phyloP scores from a whole-genome alignment of 192 early-diverging fungal genomes.

The Coemansia asiatica region DNA sequence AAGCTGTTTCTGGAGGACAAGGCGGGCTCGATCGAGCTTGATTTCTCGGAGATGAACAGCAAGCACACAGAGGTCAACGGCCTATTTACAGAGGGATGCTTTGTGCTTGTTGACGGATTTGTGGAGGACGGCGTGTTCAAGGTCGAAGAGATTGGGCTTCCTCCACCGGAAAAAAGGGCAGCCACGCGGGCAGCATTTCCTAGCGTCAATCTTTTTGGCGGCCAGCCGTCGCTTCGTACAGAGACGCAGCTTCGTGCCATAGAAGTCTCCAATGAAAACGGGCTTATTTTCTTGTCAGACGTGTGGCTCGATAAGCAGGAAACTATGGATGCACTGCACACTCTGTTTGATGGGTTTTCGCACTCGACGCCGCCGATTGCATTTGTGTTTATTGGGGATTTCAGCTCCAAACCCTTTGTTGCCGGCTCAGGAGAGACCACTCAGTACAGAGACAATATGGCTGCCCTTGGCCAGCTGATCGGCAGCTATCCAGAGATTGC shows the following conservation, averaged over 20 bases:
- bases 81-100: slow-evolving; percentile 80
- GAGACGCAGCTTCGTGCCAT: slow-evolving; percentile 53
- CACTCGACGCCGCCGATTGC: slow-evolving; percentile 68
- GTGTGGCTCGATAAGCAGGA: slow-evolving; percentile 83
- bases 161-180: slow-evolving; percentile 66
- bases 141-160: slow-evolving; percentile 73
- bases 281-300: slow-evolving; percentile 81
- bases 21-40: slow-evolving; percentile 74
- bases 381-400: slow-evolving; percentile 87
- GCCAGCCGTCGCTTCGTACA: slow-evolving; percentile 31
- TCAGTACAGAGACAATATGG: slow-evolving; percentile 60
- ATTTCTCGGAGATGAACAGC: slow-evolving; percentile 58
- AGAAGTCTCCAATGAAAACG: slow-evolving; percentile 60
- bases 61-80: slow-evolving; percentile 56
- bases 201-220: slow-evolving; percentile 52
- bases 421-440: slow-evolving; percentile 61
- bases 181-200: slow-evolving; percentile 38
- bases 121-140: slow-evolving; percentile 71
- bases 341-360: slow-evolving; percentile 75
- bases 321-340: slow-evolving; percentile 69
- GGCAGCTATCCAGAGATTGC: slow-evolving; percentile 38
- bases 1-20: slow-evolving; percentile 84
- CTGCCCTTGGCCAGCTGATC: slow-evolving; percentile 46
- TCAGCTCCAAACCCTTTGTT: slow-evolving; percentile 72
- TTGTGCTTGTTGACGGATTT: slow-evolving; percentile 82